These are phyloP conservation scores for Chlamydomonas eustigma DNA, from an alignment of 139 green algal species.

Conservation along the genomic window DNA sequence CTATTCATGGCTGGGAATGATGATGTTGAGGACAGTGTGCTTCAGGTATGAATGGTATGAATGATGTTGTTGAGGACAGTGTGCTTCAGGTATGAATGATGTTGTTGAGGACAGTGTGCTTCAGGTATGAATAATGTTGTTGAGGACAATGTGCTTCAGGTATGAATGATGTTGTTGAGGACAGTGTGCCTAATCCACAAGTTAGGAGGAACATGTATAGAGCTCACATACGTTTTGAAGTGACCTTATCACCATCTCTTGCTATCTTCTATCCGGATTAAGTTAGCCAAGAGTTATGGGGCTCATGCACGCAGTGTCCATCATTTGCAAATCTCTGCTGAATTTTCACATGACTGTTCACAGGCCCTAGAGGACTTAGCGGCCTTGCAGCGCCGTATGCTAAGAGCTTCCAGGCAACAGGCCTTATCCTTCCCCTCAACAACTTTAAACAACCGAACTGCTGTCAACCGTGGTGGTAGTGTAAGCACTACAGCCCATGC, in stretches of 20 bases:
- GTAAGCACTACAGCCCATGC: background rate
- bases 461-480: background rate
- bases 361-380: background rate
- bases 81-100: background rate
- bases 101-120: background rate
- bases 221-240: too few relatives aligned
- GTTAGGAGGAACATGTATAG: background rate
- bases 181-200: background rate
- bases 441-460: too few relatives aligned
- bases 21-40: conserved; percentile 2
- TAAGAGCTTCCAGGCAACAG: background rate
- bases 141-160: background rate
- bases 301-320: too few relatives aligned
- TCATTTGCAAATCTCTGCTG: too few relatives aligned
- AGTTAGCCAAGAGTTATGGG: too few relatives aligned
- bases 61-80: background rate
- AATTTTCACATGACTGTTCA: too few relatives aligned
- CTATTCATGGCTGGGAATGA: conserved; percentile 29
- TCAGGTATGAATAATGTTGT: background rate
- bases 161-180: background rate
- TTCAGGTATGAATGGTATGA: conserved; percentile 27
- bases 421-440: background rate
- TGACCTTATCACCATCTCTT: too few relatives aligned
- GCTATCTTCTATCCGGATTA: too few relatives aligned
- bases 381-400: background rate